These are phyloP conservation scores for Lophium mytilinum DNA, from an alignment of 495 filamentous ascomycete genomes.

Conservation along the genomic window DNA sequence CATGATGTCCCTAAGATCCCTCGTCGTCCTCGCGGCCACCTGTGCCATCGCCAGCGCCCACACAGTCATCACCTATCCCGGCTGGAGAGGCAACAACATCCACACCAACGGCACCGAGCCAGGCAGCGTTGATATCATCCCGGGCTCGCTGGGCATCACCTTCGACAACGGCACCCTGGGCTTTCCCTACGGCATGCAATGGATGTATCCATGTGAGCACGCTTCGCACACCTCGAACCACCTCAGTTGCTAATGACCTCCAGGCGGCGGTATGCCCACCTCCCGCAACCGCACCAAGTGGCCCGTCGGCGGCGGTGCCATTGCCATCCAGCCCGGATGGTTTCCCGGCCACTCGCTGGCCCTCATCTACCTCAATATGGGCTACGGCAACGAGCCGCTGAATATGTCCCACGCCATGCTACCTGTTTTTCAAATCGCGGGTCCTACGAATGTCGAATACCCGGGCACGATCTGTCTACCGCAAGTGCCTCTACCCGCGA, in stretches of 20 bases:
- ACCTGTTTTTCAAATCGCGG: conserved; percentile 74
- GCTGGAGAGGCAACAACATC: conserved; percentile 90
- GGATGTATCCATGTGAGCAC: conserved; percentile 91
- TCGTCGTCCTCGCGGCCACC: conserved; percentile 35
- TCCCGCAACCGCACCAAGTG: conserved; percentile 84
- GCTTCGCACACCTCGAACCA: not conserved
- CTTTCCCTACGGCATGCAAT: conserved; percentile 92
- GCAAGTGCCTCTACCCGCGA: conserved; percentile 77
- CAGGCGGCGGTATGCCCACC: conserved; percentile 78
- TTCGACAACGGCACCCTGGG: conserved; percentile 33
- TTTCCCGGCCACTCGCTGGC: conserved; percentile 83
- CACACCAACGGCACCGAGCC: conserved; percentile 56
- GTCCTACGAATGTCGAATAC: conserved; percentile 73
- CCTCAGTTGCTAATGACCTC: not conserved
- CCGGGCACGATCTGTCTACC: conserved; percentile 83
- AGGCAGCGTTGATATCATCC: conserved; percentile 27
- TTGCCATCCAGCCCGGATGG: conserved; percentile 90
- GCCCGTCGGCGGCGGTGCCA: conserved; percentile 77
- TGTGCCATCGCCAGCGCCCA: conserved; percentile 57
- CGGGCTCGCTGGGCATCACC: conserved; percentile 42
- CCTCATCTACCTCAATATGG: conserved; percentile 89
- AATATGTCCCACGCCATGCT: conserved; percentile 88
- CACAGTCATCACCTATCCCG: conserved; percentile 85
- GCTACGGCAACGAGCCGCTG: conserved; percentile 68
- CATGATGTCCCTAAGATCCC: conserved; percentile 25